A percentile compares a stretch with the other conserved stretches of the same genome.
Conservation (phyloP, 2,329 filamentous ascomycete genomes). For the Elsinoe ampelina region DNA sequence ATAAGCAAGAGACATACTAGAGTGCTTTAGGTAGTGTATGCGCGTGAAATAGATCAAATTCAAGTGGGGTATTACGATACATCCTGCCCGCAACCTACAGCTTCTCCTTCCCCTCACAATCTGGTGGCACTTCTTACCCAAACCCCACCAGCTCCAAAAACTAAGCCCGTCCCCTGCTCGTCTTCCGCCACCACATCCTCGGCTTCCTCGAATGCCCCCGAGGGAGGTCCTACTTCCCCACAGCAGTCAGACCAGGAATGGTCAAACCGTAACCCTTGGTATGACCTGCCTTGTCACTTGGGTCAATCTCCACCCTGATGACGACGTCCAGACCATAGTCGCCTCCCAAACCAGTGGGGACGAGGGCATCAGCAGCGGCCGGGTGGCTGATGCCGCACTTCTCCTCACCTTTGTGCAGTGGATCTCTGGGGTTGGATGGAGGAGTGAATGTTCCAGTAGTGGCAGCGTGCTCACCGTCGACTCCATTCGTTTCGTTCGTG, state of each 20-base stretch:
- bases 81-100: neutral
- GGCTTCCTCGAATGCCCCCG: no score
- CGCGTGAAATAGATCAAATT: neutral
- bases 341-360: slow-evolving; percentile 35
- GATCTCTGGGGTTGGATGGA: slow-evolving; percentile 50
- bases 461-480: neutral
- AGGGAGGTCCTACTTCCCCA: slow-evolving; percentile 9
- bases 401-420: slow-evolving; percentile 68
- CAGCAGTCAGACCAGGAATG: slow-evolving; percentile 36
- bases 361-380: slow-evolving; percentile 46
- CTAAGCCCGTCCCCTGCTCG: neutral
- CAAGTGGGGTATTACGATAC: slow-evolving; percentile 7
- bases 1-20: no score
- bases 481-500: neutral
- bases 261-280: slow-evolving; percentile 44
- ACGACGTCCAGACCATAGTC: slow-evolving; percentile 38
- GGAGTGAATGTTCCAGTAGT: slow-evolving; percentile 9
- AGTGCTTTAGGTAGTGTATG: no score
- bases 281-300: slow-evolving; percentile 33
- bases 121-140: no score
- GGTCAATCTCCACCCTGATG: slow-evolving; percentile 40
- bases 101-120: neutral
- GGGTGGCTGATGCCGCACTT: slow-evolving; percentile 68
- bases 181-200: neutral
- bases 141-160: neutral